These are phyloP conservation scores for Omphalea diandra DNA, from an alignment of 441 rosid species.

Conservation along the genomic window DNA sequence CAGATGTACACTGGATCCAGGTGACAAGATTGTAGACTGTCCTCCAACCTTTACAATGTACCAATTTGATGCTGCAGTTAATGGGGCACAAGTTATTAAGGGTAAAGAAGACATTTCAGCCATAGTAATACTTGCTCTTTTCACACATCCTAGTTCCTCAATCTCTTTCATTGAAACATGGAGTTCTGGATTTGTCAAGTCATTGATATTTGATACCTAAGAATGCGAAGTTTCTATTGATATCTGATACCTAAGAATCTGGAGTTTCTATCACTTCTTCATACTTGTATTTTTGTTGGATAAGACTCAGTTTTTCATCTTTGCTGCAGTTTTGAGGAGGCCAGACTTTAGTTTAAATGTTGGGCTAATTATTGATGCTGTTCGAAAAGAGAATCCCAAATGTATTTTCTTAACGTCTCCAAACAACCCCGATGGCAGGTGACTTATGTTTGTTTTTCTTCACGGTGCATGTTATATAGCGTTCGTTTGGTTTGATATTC, in stretches of 20 bases:
- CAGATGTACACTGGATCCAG: constrained; percentile 92
- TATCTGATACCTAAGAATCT: too few relatives aligned
- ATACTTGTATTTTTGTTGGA: background rate
- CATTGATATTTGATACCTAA: background rate
- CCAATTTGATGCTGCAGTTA: constrained; percentile 87
- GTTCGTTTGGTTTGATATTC: too few relatives aligned
- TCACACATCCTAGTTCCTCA: background rate
- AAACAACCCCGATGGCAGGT: constrained; percentile 99
- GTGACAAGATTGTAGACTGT: constrained; percentile 90
- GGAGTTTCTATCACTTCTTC: background rate
- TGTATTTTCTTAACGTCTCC: constrained; percentile 95
- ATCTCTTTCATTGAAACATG: background rate
- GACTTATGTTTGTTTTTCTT: constrained; percentile 10
- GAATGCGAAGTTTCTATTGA: too few relatives aligned
- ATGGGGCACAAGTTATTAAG: constrained; percentile 72
- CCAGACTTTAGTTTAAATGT: constrained; percentile 84
- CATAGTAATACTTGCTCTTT: background rate
- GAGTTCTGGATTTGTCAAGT: background rate
- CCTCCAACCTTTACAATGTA: constrained; percentile 99
- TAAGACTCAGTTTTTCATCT: constrained; percentile 1
- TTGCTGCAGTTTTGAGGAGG: constrained; percentile 67
- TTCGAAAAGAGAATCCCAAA: constrained; percentile 72
- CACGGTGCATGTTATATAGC: background rate
- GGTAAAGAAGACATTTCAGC: constrained; percentile 41
- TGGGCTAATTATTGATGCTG: constrained; percentile 62